Evolutionary conservation across 495 filamentous ascomycete species (phyloP).

Genomic region (Aspergillus nidulans): DNA sequence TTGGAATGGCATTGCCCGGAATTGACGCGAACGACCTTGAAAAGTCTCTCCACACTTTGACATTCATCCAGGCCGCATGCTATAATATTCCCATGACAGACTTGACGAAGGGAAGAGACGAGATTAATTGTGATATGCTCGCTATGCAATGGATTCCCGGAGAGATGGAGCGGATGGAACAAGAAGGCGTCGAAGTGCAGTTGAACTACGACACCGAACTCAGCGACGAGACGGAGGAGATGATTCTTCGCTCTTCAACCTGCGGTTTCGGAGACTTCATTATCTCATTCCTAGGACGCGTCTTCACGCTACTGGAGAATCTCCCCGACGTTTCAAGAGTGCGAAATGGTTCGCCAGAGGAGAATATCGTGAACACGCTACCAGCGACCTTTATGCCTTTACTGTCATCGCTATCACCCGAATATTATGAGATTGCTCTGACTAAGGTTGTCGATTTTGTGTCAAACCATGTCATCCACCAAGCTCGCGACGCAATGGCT

Average conservation of each 20-base stretch:
- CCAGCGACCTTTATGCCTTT: slow-evolving; percentile 89
- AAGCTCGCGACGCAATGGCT: slow-evolving; percentile 96
- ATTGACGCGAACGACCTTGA: slow-evolving; percentile 98
- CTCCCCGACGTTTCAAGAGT: slow-evolving; percentile 84
- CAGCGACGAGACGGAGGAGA: slow-evolving; percentile 78
- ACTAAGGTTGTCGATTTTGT: slow-evolving; percentile 91
- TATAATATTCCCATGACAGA: slow-evolving; percentile 92
- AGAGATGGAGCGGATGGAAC: slow-evolving; percentile 90
- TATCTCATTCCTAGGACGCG: slow-evolving; percentile 80
- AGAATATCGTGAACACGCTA: slow-evolving; percentile 94
- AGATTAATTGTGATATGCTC: slow-evolving; percentile 67
- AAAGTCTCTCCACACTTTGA: slow-evolving; percentile 89
- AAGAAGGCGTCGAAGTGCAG: slow-evolving; percentile 74
- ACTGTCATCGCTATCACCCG: slow-evolving; percentile 85
- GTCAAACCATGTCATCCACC: slow-evolving; percentile 93
- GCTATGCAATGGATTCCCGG: slow-evolving; percentile 91
- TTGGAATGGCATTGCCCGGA: slow-evolving; percentile 88
- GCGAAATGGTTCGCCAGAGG: slow-evolving; percentile 86
- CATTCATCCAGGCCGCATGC: slow-evolving; percentile 89
- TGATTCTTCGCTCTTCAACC: slow-evolving; percentile 93
- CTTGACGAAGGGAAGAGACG: slow-evolving; percentile 64
- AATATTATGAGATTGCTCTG: slow-evolving; percentile 86
- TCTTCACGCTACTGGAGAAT: slow-evolving; percentile 94
- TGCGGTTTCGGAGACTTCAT: slow-evolving; percentile 91
- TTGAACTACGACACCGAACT: slow-evolving; percentile 82